Base-by-base conservation (phyloP, 305 asterid species). In the Fraxinus angustifolia region DNA sequence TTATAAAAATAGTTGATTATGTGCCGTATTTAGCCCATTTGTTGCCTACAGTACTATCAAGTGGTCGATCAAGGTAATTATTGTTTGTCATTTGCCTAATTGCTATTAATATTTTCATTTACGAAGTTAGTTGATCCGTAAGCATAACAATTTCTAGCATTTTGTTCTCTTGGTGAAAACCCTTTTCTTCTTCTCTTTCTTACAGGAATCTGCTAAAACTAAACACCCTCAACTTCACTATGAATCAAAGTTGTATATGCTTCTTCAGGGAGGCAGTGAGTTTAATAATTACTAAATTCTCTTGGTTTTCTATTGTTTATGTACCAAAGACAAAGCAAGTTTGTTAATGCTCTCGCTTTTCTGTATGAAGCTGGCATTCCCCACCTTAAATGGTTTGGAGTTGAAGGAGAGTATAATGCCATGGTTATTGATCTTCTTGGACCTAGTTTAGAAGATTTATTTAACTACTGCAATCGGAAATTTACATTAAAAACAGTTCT, bases 221-320 rank as follows among this genome's bases (percentile, higher is more conserved):
- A 91, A 92, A 87, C 97, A 93, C 75, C 97, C 97, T 31, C 97
- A 93, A 86, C 98, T 93, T 82, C 92, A 91, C 84, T 93, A 93
- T 85, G 98, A 93, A 75, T 92, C 98, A 42, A 93, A 92, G 87
- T 81, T 93, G 83, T 93, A 93, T 84, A 86, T 88, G 91, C 94
- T 93, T 82, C 95, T 93, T 78, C 98, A 91, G 80, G 98, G 98
- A 79, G 98, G 97, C 91, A 90, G 98, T 93, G 87, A 91, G 97
- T 85, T 40, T 79, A 62, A 17, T 8, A 26, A 38, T 68, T 73
- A 6, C 11, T 68, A 17, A 34, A 77, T 79, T 33, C 30, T 14
- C 8, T 38, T 58, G 21, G 19, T 77, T 79, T n/a, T 28, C 79
- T 6, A 31, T 42, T 72, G 21, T 36, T 72, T 77, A 50, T 73